Conservation (phyloP, 768 basidiomycete genomes). For the Austroboletus eburneus region DNA sequence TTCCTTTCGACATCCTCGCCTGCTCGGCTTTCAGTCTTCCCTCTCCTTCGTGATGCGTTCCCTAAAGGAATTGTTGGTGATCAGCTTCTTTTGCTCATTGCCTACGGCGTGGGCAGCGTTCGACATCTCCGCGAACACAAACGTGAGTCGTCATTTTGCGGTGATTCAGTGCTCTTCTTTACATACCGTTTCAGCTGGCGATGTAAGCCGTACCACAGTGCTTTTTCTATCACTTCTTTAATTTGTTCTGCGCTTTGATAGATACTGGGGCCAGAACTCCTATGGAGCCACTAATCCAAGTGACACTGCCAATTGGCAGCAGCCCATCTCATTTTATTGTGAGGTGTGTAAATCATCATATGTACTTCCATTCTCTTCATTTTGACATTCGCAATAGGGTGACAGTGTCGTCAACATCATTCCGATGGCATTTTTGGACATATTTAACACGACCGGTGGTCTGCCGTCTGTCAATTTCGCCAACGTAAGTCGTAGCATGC, state of each 20-base stretch:
- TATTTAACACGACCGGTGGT: conserved; percentile 55
- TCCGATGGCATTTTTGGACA: conserved; percentile 58
- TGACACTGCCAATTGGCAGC: conserved; percentile 31
- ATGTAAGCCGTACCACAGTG: conserved; percentile 4
- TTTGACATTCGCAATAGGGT: conserved; percentile 36
- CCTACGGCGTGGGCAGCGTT: conserved; percentile 13
- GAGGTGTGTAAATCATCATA: conserved; percentile 9
- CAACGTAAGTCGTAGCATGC: conserved; percentile 37
- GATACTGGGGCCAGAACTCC: conserved; percentile 38
- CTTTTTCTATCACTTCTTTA: background rate
- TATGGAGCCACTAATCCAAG: conserved; percentile 31
- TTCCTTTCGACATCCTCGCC: background rate
- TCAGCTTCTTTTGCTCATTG: background rate
- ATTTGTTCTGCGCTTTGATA: background rate
- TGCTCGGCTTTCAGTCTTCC: background rate
- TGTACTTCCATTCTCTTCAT: background rate
- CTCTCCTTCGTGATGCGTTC: background rate
- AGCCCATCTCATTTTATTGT: conserved; percentile 33
- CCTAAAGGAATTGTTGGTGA: background rate
- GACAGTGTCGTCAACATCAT: conserved; percentile 52
- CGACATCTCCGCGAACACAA: conserved; percentile 15
- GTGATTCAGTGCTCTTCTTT: background rate
- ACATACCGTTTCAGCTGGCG: conserved; percentile 12
- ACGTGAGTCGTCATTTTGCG: conserved; percentile 11
- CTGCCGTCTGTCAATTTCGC: conserved; percentile 58